A percentile compares a stretch with the other conserved stretches of the same genome.
These are phyloP conservation scores for Ceratobasidium sp. DNA, from an alignment of 1,284 basidiomycete genomes.

Conservation along the genomic window DNA sequence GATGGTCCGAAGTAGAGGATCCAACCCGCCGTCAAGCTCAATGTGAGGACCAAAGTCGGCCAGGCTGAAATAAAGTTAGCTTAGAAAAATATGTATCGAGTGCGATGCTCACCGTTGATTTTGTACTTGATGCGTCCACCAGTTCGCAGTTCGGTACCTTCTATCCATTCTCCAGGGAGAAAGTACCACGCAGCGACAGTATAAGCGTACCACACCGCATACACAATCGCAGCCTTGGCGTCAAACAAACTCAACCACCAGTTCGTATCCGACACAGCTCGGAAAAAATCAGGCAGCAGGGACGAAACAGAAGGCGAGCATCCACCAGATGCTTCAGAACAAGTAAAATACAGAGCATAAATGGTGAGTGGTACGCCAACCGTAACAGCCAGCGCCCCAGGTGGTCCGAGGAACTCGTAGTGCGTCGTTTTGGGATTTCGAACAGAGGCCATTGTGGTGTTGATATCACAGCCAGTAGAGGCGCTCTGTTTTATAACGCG, in stretches of 20 bases:
- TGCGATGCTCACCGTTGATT: slow-evolving; percentile 82
- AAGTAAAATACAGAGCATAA: slow-evolving; percentile 88
- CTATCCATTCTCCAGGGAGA: slow-evolving; percentile 88
- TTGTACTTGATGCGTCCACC: slow-evolving; percentile 89
- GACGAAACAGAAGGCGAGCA: slow-evolving; percentile 72
- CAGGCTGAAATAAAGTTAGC: slow-evolving; percentile 70
- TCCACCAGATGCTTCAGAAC: slow-evolving; percentile 81
- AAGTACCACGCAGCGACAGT: slow-evolving; percentile 86
- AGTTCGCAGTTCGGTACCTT: slow-evolving; percentile 83
- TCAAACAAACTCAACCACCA: slow-evolving; percentile 88
- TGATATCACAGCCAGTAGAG: too few relatives aligned
- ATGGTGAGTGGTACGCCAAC: slow-evolving; percentile 78
- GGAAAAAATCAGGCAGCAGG: slow-evolving; percentile 61
- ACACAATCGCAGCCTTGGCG: slow-evolving; percentile 78
- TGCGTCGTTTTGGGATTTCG: slow-evolving; percentile 42
- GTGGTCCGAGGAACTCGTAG: slow-evolving; percentile 47
- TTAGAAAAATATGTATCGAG: slow-evolving; percentile 6
- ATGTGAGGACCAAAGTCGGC: slow-evolving; percentile 83
- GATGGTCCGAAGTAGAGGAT: slow-evolving; percentile 81
- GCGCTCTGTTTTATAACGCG: too few relatives aligned
- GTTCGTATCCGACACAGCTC: slow-evolving; percentile 63
- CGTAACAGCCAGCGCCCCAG: slow-evolving; percentile 64
- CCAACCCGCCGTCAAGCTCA: slow-evolving; percentile 76
- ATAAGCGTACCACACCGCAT: slow-evolving; percentile 92
- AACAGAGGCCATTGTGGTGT: not conserved